These are phyloP conservation scores for Geranomyces variabilis DNA, from an alignment of 192 early-diverging fungal species.

Conservation along the genomic window DNA sequence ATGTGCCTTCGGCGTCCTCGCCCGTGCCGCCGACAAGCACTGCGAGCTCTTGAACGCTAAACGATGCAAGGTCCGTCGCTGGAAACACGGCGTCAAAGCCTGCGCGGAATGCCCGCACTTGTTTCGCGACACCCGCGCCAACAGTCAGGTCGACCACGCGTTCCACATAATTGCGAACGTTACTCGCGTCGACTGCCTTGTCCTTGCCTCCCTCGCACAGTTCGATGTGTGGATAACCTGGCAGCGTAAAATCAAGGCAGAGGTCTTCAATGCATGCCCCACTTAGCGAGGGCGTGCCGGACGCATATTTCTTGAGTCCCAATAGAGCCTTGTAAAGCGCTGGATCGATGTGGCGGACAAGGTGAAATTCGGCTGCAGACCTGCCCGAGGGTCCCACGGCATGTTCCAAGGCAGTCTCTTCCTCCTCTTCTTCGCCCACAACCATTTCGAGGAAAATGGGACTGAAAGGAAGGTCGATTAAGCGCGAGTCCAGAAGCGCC, in stretches of 20 bases:
- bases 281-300: conserved; percentile 56
- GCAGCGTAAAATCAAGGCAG: conserved; percentile 84
- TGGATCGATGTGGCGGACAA: conserved; percentile 61
- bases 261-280: conserved; percentile 60
- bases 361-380: conserved; percentile 31
- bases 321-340: conserved; percentile 67
- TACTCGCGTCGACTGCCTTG: conserved; percentile 75
- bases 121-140: conserved; percentile 65
- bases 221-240: conserved; percentile 75
- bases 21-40: conserved; percentile 65
- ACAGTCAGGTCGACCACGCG: conserved; percentile 67
- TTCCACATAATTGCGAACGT: conserved; percentile 78
- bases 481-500: conserved; percentile 81
- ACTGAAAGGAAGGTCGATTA: conserved; percentile 83
- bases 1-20: conserved; percentile 56
- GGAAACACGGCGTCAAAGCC: conserved; percentile 87
- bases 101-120: conserved; percentile 74
- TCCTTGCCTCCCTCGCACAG: conserved; percentile 64
- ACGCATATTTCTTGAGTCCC: conserved; percentile 67
- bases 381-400: conserved; percentile 20
- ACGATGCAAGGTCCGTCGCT: conserved; percentile 67
- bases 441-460: conserved; percentile 73
- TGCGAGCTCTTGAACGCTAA: conserved; percentile 74
- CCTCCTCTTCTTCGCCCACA: conserved; percentile 54
- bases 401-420: conserved; percentile 27